Evolutionary conservation across 2,329 filamentous ascomycete species (phyloP).

Genomic region (Hortaea sp.): DNA sequence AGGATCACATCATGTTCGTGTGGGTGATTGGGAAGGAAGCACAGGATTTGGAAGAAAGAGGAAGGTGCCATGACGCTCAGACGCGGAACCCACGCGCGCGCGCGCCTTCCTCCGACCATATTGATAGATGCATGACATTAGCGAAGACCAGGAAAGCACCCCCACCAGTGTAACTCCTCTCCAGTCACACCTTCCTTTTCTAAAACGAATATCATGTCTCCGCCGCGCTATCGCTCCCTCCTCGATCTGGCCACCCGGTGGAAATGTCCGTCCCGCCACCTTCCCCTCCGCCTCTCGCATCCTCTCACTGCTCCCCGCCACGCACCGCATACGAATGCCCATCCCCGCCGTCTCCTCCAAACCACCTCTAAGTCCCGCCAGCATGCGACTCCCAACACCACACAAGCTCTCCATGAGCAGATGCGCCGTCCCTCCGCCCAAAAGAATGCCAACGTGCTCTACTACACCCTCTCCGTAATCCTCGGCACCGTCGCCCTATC

Average conservation of each 20-base stretch:
- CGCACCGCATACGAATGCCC: constrained; percentile 6
- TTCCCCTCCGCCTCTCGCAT: constrained; percentile 7
- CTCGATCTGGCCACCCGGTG: constrained; percentile 16
- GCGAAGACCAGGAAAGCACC: too few relatives aligned
- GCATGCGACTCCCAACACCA: constrained; percentile 21
- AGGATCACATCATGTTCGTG: too few relatives aligned
- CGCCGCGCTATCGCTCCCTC: constrained; percentile 19
- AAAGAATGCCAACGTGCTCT: constrained; percentile 60
- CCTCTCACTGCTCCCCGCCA: constrained; percentile 16
- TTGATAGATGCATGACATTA: too few relatives aligned
- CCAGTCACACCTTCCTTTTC: too few relatives aligned
- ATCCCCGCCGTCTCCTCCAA: background rate
- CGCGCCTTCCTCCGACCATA: too few relatives aligned
- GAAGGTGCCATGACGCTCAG: too few relatives aligned
- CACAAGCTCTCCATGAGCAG: constrained; percentile 26
- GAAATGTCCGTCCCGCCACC: constrained; percentile 14
- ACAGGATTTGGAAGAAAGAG: too few relatives aligned
- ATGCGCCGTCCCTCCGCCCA: constrained; percentile 53
- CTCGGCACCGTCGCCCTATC: constrained; percentile 69
- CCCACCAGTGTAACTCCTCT: too few relatives aligned
- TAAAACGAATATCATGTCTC: constrained; percentile 13
- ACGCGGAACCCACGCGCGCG: too few relatives aligned
- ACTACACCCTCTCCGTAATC: constrained; percentile 68
- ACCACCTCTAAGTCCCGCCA: constrained; percentile 9
- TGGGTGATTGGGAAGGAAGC: too few relatives aligned